Base-by-base conservation (phyloP, 1,284 basidiomycete species). In the Sanghuangporus sanghuang region DNA sequence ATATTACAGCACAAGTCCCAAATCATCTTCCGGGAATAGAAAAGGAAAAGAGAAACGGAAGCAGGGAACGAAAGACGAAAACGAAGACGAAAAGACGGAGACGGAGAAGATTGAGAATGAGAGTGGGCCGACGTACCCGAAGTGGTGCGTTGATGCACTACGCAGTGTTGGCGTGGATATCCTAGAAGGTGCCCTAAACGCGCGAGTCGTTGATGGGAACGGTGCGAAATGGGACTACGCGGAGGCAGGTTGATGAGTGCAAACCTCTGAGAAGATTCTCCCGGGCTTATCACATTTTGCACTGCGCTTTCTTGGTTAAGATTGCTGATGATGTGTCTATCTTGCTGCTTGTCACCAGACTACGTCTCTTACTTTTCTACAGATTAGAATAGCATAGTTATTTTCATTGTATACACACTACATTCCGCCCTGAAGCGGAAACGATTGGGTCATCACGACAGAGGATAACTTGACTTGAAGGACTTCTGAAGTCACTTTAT, bases 91-190 rank as follows among this genome's bases (percentile, higher is more conserved):
- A 18, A n/a, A 46, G 44, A 27, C 27, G 3, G 36, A 39, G 9
- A n/a, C 32, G 2, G 7, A 67, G 66, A 21, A 53, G 1, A 53
- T 53, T 16, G 27, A 32, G 27, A 32, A 32, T 6, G 8, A 18
- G 40, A 53, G 35, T 44, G 54, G 61, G 14, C 50, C 56, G 35
- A 87, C 85, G 35, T 93, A 92, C 72, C 92, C 92, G 0, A 83
- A 86, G 69, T 93, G 91, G 91, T 91, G 89, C 69, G 83, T 93
- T 3, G 88, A 91, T 71, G 92, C 91, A 18, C 74, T 92, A 58
- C 77, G 79, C 32, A 88, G 85, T 65, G 90, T 92, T 16, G 88
- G 88, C 1, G 88, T 93, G 1, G 89, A 93, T 73, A 72, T 92
- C 59, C 74, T 91, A 14, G 82, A 87, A 64, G 82, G 78, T 18